A percentile compares a stretch with the other conserved stretches of the same genome.
These are phyloP conservation scores for Fragilaria crotonensis DNA, from an alignment of 108 stramenopile genomes.

Conservation along the genomic window DNA sequence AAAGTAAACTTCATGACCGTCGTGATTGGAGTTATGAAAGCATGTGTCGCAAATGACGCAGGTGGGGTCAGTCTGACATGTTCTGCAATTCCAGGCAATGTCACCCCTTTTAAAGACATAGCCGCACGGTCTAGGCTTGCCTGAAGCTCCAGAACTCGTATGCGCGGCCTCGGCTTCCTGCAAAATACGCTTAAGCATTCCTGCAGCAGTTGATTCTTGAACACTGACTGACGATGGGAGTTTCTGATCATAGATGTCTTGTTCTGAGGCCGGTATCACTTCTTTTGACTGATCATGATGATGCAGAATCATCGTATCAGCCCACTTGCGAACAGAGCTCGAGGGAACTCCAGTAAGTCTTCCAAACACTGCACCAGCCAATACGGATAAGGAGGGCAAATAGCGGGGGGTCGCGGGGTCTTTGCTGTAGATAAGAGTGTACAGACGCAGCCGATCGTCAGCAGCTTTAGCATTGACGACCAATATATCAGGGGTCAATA, in stretches of 20 bases:
- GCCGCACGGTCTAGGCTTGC: conserved; percentile 72
- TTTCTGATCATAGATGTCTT: not conserved
- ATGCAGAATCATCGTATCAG: conserved; percentile 69
- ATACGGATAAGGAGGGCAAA: conserved; percentile 61
- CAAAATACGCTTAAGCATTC: not conserved
- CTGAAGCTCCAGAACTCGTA: not conserved
- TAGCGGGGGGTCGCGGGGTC: conserved; percentile 20
- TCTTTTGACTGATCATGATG: conserved; percentile 37
- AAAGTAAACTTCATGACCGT: conserved; percentile 97
- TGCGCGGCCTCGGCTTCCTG: not conserved
- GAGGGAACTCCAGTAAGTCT: conserved; percentile 66
- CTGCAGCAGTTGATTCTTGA: not conserved
- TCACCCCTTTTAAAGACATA: conserved; percentile 94
- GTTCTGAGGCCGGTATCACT: not conserved
- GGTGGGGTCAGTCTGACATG: conserved; percentile 93
- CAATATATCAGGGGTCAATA: conserved; percentile 16
- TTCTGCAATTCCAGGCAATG: conserved; percentile 97
- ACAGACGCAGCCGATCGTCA: conserved; percentile 43
- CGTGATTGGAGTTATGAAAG: conserved; percentile 85
- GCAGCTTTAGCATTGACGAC: conserved; percentile 43
- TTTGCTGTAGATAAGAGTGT: conserved; percentile 17
- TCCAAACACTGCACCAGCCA: conserved; percentile 64
- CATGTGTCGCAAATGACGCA: conserved; percentile 96
- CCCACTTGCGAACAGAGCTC: conserved; percentile 45
- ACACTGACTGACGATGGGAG: not conserved